Base-by-base conservation (phyloP, 352 stramenopile species). In the Phytophthora pistaciae region DNA sequence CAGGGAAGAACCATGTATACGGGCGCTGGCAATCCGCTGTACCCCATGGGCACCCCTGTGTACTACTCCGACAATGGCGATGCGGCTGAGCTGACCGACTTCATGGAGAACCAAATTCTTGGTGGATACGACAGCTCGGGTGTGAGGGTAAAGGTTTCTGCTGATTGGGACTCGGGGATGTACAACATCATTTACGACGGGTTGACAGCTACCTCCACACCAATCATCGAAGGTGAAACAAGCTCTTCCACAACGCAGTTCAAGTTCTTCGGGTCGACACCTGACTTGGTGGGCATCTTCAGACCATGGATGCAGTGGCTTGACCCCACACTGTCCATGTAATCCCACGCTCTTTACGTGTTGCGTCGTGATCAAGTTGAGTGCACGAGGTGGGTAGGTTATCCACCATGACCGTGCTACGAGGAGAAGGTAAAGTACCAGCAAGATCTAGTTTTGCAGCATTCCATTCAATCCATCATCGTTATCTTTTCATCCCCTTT, bases 1-100 rank as follows among this genome's bases (percentile, higher is more conserved):
- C 11, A 29, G 9, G 16, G n/a, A n/a, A 44, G 40, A 10, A 60
- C 27, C 1, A 36, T 76, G 21, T 31, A 53, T 33, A 23, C 3
- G n/a, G 1, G 5, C 5, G 53, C 16, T 5, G 53, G 27, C n/a
- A 38, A 42, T 5, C 20, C 31, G 38, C 16, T 55, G 11, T 21
- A 33, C 10, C 3, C 38, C 13, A 18, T 0, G 1, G 6, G 13
- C 6, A n/a, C 13, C 38, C 13, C 38, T 13, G 0, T 44, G 6
- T 46, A 46, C 14, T 69, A 63, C 54, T 44, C 18, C n/a, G 69
- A 72, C 58, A 50, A 66, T 20, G 66, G 71, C 8, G 20, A 69
- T 23, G 5, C 60, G 0, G 3, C 23, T 10, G 53, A 59, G 33
- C 55, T 78, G 10, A 25, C 33, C 38, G 21, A 42, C 21, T 75